Conservation (phyloP, 495 filamentous ascomycete species). For the Letharia columbiana region DNA sequence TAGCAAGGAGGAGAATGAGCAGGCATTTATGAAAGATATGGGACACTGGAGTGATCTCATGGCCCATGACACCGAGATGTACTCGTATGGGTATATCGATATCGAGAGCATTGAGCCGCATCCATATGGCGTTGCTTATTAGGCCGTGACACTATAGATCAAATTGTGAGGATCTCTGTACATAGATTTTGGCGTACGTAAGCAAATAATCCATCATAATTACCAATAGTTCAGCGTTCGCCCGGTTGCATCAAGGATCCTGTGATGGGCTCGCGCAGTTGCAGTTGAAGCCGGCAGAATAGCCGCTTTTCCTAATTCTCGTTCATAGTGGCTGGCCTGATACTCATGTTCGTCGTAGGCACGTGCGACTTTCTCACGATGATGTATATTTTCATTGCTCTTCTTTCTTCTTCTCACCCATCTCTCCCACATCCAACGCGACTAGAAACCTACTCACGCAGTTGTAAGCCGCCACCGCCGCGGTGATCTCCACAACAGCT, state of each 20-base stretch:
- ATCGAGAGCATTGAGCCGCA: conserved; percentile 26
- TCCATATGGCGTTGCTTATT: conserved; percentile 31
- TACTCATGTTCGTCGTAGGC: not conserved
- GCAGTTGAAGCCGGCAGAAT: not conserved
- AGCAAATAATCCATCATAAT: not conserved
- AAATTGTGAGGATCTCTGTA: not conserved
- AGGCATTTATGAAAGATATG: conserved; percentile 38
- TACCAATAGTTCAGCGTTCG: no score
- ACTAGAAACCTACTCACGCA: conserved; percentile 81
- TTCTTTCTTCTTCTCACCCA: conserved; percentile 30
- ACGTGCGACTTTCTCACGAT: not conserved
- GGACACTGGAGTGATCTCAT: conserved; percentile 31
- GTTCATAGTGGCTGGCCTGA: not conserved
- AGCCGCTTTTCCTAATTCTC: not conserved
- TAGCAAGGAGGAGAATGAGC: conserved; percentile 35
- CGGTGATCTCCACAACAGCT: conserved; percentile 70
- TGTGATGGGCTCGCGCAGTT: not conserved
- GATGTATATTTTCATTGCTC: not conserved
- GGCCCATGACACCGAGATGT: conserved; percentile 30
- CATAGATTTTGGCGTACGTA: not conserved
- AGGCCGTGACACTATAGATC: not conserved
- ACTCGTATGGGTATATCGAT: conserved; percentile 37
- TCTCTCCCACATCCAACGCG: conserved; percentile 67
- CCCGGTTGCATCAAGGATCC: not conserved
- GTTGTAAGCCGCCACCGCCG: conserved; percentile 76